These are phyloP conservation scores for Oryza glumipatula DNA, from an alignment of 176 grass and related monocot species.

Conservation along the genomic window DNA sequence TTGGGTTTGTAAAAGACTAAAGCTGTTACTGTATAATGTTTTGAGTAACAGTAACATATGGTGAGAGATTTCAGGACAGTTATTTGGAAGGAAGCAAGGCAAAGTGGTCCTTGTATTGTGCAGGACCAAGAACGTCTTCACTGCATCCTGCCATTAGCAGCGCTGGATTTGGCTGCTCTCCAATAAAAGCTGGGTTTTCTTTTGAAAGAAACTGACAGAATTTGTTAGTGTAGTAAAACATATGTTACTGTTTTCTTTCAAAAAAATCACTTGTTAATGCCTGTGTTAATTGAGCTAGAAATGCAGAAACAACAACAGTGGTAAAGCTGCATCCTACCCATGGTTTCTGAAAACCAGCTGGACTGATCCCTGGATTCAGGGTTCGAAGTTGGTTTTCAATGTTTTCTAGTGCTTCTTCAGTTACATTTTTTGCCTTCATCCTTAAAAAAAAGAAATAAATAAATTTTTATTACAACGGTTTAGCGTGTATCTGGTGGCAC, in stretches of 20 bases:
- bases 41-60: conserved; percentile 1
- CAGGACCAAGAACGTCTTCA: conserved; percentile 38
- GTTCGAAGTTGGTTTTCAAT: not conserved
- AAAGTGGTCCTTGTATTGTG: conserved; percentile 34
- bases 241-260: not conserved
- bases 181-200: not conserved
- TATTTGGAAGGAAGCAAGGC: conserved; percentile 25
- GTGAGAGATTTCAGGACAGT: not conserved
- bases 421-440: not conserved
- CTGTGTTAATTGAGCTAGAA: not conserved
- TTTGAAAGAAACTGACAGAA: not conserved
- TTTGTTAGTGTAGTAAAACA: not conserved
- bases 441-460: not conserved
- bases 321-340: not conserved
- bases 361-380: no score
- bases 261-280: not conserved
- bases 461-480: not conserved
- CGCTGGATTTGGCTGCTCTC: conserved; percentile 38
- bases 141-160: conserved; percentile 37
- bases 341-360: not conserved
- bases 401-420: not conserved
- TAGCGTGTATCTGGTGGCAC: no score
- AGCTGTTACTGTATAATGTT: not conserved
- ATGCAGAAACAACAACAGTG: not conserved
- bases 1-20: conserved; percentile 27